Conservation (phyloP, 2,329 filamentous ascomycete genomes). For the Microcyclospora tardicrescens region DNA sequence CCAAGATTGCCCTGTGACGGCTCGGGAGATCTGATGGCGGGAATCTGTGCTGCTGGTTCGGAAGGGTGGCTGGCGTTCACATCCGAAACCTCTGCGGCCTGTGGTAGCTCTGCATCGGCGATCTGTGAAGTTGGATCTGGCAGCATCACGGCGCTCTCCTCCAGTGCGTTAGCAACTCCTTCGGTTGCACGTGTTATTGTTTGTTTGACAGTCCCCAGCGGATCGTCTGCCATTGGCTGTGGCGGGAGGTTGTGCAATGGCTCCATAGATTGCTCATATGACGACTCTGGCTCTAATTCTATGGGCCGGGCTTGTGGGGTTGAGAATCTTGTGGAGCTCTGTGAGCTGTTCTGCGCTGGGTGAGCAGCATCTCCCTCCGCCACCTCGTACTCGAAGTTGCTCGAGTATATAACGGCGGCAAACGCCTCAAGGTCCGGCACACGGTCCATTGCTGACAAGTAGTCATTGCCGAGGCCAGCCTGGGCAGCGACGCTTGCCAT, state of each 20-base stretch:
- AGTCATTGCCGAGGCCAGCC: conserved; percentile 32
- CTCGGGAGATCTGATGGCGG: conserved; percentile 5
- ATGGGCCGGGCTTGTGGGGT: too few species aligned
- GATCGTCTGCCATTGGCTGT: too few species aligned
- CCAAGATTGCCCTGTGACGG: background rate
- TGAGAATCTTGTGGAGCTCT: too few species aligned
- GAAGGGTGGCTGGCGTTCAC: background rate
- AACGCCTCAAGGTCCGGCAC: conserved; percentile 70
- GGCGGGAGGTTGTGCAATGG: too few species aligned
- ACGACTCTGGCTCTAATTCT: too few species aligned
- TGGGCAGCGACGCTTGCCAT: conserved; percentile 16
- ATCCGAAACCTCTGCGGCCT: background rate
- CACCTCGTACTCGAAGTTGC: conserved; percentile 53
- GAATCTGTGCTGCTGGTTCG: conserved; percentile 11
- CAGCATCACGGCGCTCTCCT: conserved; percentile 1
- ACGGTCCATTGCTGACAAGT: conserved; percentile 54
- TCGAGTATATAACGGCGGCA: conserved; percentile 75
- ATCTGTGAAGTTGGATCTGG: background rate
- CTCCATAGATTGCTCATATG: too few species aligned
- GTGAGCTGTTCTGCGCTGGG: too few species aligned
- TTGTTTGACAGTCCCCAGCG: too few species aligned
- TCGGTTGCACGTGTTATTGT: too few species aligned
- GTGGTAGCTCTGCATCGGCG: background rate
- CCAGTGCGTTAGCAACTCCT: background rate
- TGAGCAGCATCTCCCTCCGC: conserved; percentile 17